A percentile compares a stretch with the other conserved stretches of the same genome.
Evolutionary conservation across 139 green algal species (phyloP).

Genomic region (Eudorina sp.): DNA sequence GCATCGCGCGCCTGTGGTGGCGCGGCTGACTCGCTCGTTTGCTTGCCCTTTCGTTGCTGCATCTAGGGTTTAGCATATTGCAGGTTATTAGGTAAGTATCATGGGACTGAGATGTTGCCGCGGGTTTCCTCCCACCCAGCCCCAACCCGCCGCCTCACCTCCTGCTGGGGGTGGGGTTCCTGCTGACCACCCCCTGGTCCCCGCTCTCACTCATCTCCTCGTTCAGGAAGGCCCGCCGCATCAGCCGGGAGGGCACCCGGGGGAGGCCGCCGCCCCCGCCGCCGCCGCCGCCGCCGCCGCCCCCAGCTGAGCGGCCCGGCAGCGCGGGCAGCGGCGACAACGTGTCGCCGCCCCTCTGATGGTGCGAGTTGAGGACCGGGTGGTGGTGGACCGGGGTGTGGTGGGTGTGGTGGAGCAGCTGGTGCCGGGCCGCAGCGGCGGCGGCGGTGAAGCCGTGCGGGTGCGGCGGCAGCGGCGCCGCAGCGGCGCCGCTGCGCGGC

Average conservation of each 20-base stretch:
- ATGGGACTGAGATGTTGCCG: no score
- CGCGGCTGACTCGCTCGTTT: no score
- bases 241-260: conserved; percentile 43
- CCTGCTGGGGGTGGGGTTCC: conserved; percentile 41
- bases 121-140: neutral
- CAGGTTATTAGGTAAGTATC: no score
- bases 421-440: neutral
- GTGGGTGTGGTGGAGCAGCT: neutral
- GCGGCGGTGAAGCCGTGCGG: neutral
- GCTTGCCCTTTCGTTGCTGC: no score
- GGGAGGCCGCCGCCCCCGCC: conserved; percentile 1
- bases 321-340: neutral
- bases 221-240: conserved; percentile 18
- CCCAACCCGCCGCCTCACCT: neutral
- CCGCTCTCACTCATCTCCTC: conserved; percentile 24
- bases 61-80: no score
- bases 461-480: neutral
- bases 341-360: neutral
- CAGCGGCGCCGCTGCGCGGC: neutral
- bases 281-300: neutral
- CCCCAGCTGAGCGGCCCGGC: neutral
- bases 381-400: neutral
- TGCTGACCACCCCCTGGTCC: neutral
- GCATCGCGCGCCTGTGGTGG: no score
- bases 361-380: neutral